A percentile compares a stretch with the other conserved stretches of the same genome.
phyloP scores from a whole-genome alignment of 768 basidiomycete species.

The Clavaria fumosa region DNA sequence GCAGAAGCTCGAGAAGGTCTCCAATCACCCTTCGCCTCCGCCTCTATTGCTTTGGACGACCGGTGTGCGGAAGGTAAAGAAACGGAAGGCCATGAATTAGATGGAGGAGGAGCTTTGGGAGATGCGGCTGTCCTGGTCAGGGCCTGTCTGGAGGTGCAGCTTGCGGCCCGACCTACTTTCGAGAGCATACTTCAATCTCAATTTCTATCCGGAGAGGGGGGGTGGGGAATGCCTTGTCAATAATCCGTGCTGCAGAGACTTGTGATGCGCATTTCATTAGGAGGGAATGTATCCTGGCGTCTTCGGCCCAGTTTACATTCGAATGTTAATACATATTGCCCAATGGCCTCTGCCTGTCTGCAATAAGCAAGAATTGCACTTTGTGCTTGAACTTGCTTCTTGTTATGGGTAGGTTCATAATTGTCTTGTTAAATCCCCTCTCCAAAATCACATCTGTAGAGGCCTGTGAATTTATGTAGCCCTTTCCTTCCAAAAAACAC shows the following conservation, averaged over 20 bases:
- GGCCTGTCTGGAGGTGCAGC: constrained; percentile 72
- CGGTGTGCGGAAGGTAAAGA: constrained; percentile 64
- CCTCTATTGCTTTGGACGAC: constrained; percentile 64
- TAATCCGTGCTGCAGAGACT: neutral
- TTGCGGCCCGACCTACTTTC: constrained; percentile 69
- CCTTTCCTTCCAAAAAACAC: too few species aligned
- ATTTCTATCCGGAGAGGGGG: constrained; percentile 64
- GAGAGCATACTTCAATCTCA: constrained; percentile 65
- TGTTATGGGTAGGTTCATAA: too few species aligned
- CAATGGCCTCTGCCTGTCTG: too few species aligned
- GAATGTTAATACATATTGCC: too few species aligned
- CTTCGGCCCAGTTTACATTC: too few species aligned
- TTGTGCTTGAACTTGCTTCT: too few species aligned
- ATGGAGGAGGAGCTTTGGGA: constrained; percentile 71
- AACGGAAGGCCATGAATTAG: constrained; percentile 56
- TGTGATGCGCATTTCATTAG: too few species aligned
- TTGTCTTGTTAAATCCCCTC: too few species aligned
- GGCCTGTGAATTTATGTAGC: too few species aligned
- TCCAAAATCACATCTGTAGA: too few species aligned
- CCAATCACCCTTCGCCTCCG: constrained; percentile 56
- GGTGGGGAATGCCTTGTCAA: constrained; percentile 37
- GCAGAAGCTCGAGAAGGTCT: constrained; percentile 84
- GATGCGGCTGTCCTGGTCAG: constrained; percentile 78
- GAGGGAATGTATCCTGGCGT: too few species aligned
- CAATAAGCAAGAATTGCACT: too few species aligned